Evolutionary conservation across 1,284 basidiomycete species (phyloP), one percentile per base, ranked within the genome.

Genomic region (Austroboletus niveus): DNA sequence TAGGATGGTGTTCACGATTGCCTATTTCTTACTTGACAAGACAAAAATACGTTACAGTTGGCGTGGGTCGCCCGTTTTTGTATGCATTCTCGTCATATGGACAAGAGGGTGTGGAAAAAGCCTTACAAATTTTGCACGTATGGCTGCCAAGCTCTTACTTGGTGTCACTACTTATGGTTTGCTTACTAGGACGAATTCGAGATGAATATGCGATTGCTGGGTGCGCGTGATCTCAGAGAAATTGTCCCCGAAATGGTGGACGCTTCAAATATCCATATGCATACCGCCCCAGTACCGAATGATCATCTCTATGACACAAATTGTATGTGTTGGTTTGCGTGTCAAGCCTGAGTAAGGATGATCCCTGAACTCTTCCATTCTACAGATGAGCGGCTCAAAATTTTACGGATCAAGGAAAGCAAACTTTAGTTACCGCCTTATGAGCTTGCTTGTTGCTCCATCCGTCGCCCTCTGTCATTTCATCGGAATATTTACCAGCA

Each of bases 51-150:
- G 44, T 17, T 10, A 49, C 54, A 79, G 87, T 91, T 34, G 88
- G 89, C 20, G 74, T 92, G 27, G 91, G 89, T 10, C 79, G 94
- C 31, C 91, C 94, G 12, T 92, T 94, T 75, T 66, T 94, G 45
- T 95, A 96, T 66, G 89, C 94, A 0, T 95, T 90, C 76, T 94
- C 86, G 14, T 80, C 91, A 1, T 96, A 95, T 66, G 94, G 94
- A 1, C 74, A 80, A 43, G 88, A 92, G 24, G 94, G 89, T 8
- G 85, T 93, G 11, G 84, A 90, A 51, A 82, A 80, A 57, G 87
- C 88, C 1, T 63, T 94, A 41, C 78, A 87, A 59, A 93, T 95
- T 52, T 70, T 95, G 47, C 80, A 84, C 61, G 91, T 90, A 62
- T 54, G 79, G 66, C 15, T 2, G n/a, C 8, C 12, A 3, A 1